Evolutionary conservation across 441 rosid species (phyloP), one percentile per base, ranked within the genome.

Genomic region (Rhodomyrtus psidioides): DNA sequence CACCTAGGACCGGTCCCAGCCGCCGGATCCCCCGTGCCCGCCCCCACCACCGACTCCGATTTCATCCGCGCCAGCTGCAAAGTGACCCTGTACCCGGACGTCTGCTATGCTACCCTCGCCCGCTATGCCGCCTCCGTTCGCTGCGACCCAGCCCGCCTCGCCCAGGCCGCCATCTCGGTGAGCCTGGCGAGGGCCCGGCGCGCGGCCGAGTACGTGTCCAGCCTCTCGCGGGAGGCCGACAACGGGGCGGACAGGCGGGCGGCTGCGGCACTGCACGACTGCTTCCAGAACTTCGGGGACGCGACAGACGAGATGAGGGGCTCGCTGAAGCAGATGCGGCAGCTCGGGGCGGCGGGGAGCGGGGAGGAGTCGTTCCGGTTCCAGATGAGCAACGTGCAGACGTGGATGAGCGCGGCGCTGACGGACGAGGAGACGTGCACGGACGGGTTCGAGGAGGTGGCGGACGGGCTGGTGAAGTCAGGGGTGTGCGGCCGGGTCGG

Each of bases 261-360:
- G 10, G 85, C 95, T 4, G 81, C 95, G 30, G 96, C 97, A 24
- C 90, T 93, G 85, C 96, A 92, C 83, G 98, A 97, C 92, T 97
- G 99, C 91, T 88, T 90, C 90, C 89, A 94, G 54, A 96, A 94
- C 93, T 89, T 97, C 79, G 92, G 89, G n/a, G 98, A 97, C 89
- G 97, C 98, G 2, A 93, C 93, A 10, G 99, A 97, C 30, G 97
- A 94, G 90, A 97, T 97, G 86, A 87, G 87, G 59, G 98, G 95
- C 28, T 97, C 99, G 75, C 89, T 96, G 51, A 91, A 91, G 88
- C 98, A 95, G 90, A 91, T 97, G 94, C 90, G 95, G 10, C 92
- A 91, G 91, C 87, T 95, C 14, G 90, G 89, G 44, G 86, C 86
- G 1, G 87, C 92, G 0, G 93, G 88, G 7, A 58, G 90, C 6